Evolutionary conservation across 495 filamentous ascomycete genomes (phyloP).

Genomic region (Aspergillus mulundensis): DNA sequence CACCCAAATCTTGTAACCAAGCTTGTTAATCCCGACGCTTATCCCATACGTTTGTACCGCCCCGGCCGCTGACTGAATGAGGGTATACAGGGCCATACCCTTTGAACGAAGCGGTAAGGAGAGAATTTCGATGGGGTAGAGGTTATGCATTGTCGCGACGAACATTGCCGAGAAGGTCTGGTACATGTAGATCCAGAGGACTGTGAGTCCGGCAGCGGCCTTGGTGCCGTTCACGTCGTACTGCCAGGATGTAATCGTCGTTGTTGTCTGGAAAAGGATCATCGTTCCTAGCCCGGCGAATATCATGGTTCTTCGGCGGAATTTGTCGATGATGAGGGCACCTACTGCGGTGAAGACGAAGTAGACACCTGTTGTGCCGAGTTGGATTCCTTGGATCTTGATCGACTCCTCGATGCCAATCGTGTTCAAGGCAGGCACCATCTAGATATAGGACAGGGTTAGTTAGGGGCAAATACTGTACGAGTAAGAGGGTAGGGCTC

Average conservation of each 20-base stretch:
- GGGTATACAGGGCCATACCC: conserved; percentile 39
- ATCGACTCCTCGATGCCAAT: conserved; percentile 29
- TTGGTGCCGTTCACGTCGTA: conserved; percentile 21
- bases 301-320: conserved; percentile 35
- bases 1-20: conserved; percentile 44
- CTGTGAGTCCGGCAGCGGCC: conserved; percentile 29
- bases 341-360: conserved; percentile 40
- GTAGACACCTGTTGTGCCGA: conserved; percentile 37
- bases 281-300: conserved; percentile 33
- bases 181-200: conserved; percentile 42
- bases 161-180: conserved; percentile 37
- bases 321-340: conserved; percentile 34
- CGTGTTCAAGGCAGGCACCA: conserved; percentile 34
- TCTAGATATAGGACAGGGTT: conserved; percentile 13
- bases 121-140: conserved; percentile 40
- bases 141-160: conserved; percentile 42
- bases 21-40: conserved; percentile 34
- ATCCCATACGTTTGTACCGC: conserved; percentile 40
- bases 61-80: conserved; percentile 40
- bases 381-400: conserved; percentile 32
- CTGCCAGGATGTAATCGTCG: conserved; percentile 41
- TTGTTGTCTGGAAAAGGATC: conserved; percentile 36
- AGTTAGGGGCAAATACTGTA: neutral
- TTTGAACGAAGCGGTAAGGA: conserved; percentile 37
- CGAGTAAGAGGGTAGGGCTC: neutral